These are phyloP conservation scores for Coffea eugenioides DNA, from an alignment of 257 asterid genomes.

Conservation along the genomic window DNA sequence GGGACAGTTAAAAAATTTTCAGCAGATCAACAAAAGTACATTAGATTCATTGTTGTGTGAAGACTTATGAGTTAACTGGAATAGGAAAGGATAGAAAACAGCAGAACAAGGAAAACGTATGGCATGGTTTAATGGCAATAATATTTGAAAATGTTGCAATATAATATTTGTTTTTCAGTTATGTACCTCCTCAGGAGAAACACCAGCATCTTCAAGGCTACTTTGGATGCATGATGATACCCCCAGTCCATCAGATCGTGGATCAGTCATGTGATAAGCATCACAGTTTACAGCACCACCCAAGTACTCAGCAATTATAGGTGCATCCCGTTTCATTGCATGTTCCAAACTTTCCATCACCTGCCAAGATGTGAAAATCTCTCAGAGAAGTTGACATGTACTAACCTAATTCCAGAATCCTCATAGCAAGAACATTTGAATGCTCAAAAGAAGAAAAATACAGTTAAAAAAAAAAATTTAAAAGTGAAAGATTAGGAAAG, in stretches of 20 bases:
- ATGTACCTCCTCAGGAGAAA: constrained; percentile 89
- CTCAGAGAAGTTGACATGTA: neutral
- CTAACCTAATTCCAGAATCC: neutral
- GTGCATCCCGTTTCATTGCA: constrained; percentile 88
- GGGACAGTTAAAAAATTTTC: neutral
- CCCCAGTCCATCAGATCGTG: constrained; percentile 94
- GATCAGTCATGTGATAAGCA: constrained; percentile 97
- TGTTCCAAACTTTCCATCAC: constrained; percentile 96
- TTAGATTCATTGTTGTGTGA: neutral
- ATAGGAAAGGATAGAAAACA: neutral
- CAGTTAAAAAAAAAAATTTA: too few relatives aligned
- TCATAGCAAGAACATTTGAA: neutral
- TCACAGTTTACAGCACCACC: constrained; percentile 97
- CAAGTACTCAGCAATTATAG: constrained; percentile 85
- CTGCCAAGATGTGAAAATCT: constrained; percentile 35
- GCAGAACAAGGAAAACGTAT: neutral
- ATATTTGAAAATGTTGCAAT: neutral
- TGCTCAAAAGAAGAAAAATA: neutral
- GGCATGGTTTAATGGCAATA: neutral
- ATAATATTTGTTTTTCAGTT: neutral
- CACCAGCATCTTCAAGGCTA: constrained; percentile 84
- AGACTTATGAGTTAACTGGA: neutral
- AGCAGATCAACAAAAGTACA: neutral
- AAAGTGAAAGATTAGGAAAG: neutral
- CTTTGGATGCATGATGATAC: constrained; percentile 80